A percentile compares a stretch with the other conserved stretches of the same genome.
phyloP scores from a whole-genome alignment of 2,329 filamentous ascomycete species.

The Fusarium compactum region DNA sequence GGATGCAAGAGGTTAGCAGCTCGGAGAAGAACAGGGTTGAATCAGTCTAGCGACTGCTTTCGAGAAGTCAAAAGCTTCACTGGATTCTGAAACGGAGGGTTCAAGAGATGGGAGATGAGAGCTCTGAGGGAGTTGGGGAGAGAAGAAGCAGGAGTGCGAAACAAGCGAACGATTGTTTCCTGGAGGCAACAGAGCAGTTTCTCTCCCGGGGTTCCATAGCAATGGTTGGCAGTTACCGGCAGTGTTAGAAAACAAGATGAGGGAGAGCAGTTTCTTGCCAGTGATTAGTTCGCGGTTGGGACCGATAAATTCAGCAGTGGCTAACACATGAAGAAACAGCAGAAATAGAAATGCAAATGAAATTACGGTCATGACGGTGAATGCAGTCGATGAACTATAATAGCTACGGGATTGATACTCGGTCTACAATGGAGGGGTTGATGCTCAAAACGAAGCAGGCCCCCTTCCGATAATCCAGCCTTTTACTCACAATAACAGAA shows the following conservation, averaged over 20 bases:
- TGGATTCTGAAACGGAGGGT: neutral
- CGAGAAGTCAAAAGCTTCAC: neutral
- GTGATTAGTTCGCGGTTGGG: slow-evolving; percentile 3
- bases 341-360: neutral
- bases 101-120: neutral
- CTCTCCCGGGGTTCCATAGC: neutral
- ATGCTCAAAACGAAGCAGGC: neutral
- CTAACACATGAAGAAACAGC: neutral
- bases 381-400: neutral
- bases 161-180: neutral
- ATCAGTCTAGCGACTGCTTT: neutral
- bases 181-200: neutral
- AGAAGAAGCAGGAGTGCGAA: neutral
- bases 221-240: slow-evolving; percentile 8
- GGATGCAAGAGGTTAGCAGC: neutral
- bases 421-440: neutral
- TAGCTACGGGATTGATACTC: neutral
- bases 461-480: neutral
- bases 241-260: neutral
- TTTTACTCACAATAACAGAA: neutral
- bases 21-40: neutral
- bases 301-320: neutral
- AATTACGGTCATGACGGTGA: neutral
- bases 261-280: neutral
- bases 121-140: neutral